Conservation (phyloP, 73 alveolate species). For the Symbiodinium pilosum region DNA sequence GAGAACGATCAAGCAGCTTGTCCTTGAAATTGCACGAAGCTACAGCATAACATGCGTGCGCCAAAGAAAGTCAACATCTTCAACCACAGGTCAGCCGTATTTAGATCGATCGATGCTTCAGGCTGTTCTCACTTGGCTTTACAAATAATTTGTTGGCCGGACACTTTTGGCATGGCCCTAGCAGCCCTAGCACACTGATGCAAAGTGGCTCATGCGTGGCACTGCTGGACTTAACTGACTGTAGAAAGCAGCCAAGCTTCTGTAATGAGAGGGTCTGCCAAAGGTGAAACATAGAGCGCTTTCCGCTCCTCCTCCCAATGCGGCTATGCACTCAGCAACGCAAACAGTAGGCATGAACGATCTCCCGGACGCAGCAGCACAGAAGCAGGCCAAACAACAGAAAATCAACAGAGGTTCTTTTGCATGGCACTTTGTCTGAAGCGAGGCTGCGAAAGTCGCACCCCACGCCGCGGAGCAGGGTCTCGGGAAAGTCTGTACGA, state of each 20-base stretch:
- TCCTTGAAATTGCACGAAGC: slow-evolving; percentile 27
- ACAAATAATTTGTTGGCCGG: no score
- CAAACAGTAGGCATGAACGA: not conserved
- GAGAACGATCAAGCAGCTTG: slow-evolving; percentile 74
- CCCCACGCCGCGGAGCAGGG: not conserved
- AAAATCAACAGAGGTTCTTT: not conserved
- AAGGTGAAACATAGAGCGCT: slow-evolving; percentile 74
- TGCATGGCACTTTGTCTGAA: not conserved
- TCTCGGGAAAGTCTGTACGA: not conserved
- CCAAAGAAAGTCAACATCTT: no score
- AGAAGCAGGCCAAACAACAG: not conserved
- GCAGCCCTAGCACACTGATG: no score
- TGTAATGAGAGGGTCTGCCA: slow-evolving; percentile 90
- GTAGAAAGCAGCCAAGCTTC: slow-evolving; percentile 37
- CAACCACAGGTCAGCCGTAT: no score
- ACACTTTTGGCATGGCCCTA: no score
- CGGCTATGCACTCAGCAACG: not conserved
- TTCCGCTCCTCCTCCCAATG: slow-evolving; percentile 38
- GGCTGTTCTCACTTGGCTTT: no score
- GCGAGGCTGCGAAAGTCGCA: not conserved
- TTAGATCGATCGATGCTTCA: no score
- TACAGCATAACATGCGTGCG: no score
- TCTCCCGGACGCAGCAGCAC: not conserved
- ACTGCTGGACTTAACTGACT: no score
- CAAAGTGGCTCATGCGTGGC: no score